phyloP scores from a whole-genome alignment of 2,329 filamentous ascomycete genomes.

The Mycosphaerella arachidis region DNA sequence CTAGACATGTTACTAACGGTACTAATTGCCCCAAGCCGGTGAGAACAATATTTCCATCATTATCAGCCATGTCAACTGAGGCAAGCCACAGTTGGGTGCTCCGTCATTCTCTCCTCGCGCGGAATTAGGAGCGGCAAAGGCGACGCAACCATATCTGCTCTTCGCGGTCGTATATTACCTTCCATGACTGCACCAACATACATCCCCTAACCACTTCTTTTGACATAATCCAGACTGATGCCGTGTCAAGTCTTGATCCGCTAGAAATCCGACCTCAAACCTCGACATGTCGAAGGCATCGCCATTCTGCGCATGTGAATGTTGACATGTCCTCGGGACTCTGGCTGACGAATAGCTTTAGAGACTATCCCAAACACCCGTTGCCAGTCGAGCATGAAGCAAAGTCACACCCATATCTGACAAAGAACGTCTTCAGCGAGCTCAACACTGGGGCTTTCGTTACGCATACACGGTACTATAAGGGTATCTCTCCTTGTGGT shows the following conservation, averaged over 20 bases:
- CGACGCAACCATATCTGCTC: conserved; percentile 24
- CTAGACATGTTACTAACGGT: neutral
- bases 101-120: conserved; percentile 16
- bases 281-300: conserved; percentile 24
- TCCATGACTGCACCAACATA: conserved; percentile 23
- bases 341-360: neutral
- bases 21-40: neutral
- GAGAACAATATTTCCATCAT: neutral
- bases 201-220: neutral
- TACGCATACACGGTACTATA: neutral
- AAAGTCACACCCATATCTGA: conserved; percentile 21
- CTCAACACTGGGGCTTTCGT: conserved; percentile 24
- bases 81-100: conserved; percentile 7
- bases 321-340: neutral
- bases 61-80: neutral
- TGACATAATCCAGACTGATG: neutral
- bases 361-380: conserved; percentile 6
- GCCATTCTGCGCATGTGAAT: conserved; percentile 12
- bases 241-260: conserved; percentile 15
- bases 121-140: conserved; percentile 23
- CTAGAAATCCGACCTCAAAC: conserved; percentile 23
- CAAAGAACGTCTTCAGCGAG: conserved; percentile 24
- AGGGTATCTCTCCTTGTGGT: conserved; percentile 4
- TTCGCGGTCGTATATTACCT: conserved; percentile 24
- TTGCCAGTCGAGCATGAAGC: neutral